These are phyloP conservation scores for Lasiosphaeria miniovina DNA, from an alignment of 495 filamentous ascomycete genomes.

Conservation along the genomic window DNA sequence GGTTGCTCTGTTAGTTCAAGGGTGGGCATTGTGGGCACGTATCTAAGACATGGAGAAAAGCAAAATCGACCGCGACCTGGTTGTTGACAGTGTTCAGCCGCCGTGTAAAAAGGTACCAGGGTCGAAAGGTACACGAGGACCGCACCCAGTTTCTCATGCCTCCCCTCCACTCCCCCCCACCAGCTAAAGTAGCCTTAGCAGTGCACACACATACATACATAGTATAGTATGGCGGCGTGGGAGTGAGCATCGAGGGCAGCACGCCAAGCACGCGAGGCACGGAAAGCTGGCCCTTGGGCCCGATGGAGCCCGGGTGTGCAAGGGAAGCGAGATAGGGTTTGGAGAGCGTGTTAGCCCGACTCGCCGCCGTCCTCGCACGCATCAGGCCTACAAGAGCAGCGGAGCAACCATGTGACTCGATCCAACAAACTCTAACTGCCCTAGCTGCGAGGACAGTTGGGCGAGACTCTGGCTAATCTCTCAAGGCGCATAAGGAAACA, in stretches of 20 bases:
- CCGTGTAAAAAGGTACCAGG: constrained; percentile 19
- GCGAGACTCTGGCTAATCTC: neutral
- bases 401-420: neutral
- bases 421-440: neutral
- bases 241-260: constrained; percentile 7
- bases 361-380: constrained; percentile 1
- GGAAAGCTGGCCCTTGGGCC: constrained; percentile 14
- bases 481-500: neutral
- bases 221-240: constrained; percentile 8
- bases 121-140: neutral
- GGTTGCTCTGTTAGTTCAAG: constrained; percentile 10
- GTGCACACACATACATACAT: no score
- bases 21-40: constrained; percentile 20
- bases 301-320: constrained; percentile 6
- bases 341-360: constrained; percentile 3
- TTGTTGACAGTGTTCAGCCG: constrained; percentile 27
- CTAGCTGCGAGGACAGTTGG: neutral
- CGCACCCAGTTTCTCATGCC: no score
- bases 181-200: neutral
- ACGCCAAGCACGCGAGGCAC: constrained; percentile 6
- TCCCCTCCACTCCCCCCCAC: constrained; percentile 3
- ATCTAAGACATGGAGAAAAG: constrained; percentile 27
- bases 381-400: neutral
- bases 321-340: constrained; percentile 9
- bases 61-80: constrained; percentile 24